Conservation (phyloP, 495 filamentous ascomycete genomes). For the Durotheca rogersii region DNA sequence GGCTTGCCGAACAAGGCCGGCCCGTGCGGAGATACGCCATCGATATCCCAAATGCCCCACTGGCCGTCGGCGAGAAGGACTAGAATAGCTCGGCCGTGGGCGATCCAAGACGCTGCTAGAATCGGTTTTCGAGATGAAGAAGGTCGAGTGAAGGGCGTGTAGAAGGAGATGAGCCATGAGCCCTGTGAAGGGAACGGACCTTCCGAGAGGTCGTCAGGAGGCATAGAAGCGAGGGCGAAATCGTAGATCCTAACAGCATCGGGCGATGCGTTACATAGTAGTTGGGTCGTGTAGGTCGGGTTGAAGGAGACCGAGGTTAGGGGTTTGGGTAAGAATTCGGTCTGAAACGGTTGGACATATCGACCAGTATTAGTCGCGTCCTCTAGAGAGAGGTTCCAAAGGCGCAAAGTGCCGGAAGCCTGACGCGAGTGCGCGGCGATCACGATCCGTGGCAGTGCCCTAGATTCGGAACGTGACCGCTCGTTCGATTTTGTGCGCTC, state of each 20-base stretch:
- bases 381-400: slow-evolving; percentile 50
- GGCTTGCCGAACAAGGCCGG: slow-evolving; percentile 59
- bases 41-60: slow-evolving; percentile 93
- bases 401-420: slow-evolving; percentile 56
- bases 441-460: slow-evolving; percentile 39
- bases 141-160: slow-evolving; percentile 62
- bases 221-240: slow-evolving; percentile 45
- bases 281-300: slow-evolving; percentile 57
- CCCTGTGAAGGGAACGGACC: slow-evolving; percentile 53
- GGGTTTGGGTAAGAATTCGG: slow-evolving; percentile 63
- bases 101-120: slow-evolving; percentile 79
- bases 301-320: slow-evolving; percentile 73
- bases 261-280: slow-evolving; percentile 66
- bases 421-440: slow-evolving; percentile 63
- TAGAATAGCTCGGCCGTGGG: slow-evolving; percentile 74
- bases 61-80: slow-evolving; percentile 79
- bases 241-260: slow-evolving; percentile 71
- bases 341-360: slow-evolving; percentile 60
- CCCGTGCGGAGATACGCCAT: slow-evolving; percentile 58
- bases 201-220: slow-evolving; percentile 47
- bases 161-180: slow-evolving; percentile 70
- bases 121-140: slow-evolving; percentile 66
- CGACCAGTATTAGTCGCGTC: slow-evolving; percentile 36
- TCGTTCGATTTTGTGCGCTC: slow-evolving; percentile 42
- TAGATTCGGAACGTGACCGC: slow-evolving; percentile 31